Evolutionary conservation across 768 basidiomycete species (phyloP), one percentile per base, ranked within the genome.

Genomic region (Saitozyma sp.): DNA sequence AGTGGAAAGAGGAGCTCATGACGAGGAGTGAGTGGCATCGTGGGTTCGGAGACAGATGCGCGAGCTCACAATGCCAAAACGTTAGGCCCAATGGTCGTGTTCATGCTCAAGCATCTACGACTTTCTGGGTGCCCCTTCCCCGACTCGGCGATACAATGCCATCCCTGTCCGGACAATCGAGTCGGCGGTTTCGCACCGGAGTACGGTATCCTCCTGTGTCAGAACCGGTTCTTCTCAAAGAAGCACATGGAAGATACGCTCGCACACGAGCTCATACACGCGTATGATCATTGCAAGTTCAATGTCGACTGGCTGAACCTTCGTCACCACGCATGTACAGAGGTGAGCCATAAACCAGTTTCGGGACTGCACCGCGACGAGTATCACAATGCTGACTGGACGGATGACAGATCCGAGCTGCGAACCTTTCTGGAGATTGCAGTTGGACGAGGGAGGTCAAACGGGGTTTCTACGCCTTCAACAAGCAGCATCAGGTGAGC

Each of bases 231-330:
- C 70, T 84, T 87, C 77, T 85, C 83, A 78, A 88, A 91, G 75
- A 85, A 84, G 42, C 92, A 96, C 70, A 88, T 94, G 89, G 93
- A 98, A 79, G 86, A 91, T 72, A 95, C 94, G 39, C 82, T 99
- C 41, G 85, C 89, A 19, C 96, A 99, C 74, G 96, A 99, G 77
- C 85, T 98, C 51, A 81, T 98, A 29, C 96, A 98, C 75, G 87
- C 92, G 85, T 98, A 90, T 76, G 96, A 99, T 78, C 90, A 95
- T 65, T 90, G 91, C 80, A 87, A 87, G 79, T 98, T 98, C 82
- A 90, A 92, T 64, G 89, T 96, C 1, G 87, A 96, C 78, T 96
- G 91, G 93, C 80, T 79, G 52, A 89, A 98, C 79, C 76, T 98
- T 59, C 82, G 92, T 61, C 93, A 96, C 82, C 92, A 96, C 76